phyloP scores from a whole-genome alignment of 2,329 filamentous ascomycete species.

The Neobulgaria alba region DNA sequence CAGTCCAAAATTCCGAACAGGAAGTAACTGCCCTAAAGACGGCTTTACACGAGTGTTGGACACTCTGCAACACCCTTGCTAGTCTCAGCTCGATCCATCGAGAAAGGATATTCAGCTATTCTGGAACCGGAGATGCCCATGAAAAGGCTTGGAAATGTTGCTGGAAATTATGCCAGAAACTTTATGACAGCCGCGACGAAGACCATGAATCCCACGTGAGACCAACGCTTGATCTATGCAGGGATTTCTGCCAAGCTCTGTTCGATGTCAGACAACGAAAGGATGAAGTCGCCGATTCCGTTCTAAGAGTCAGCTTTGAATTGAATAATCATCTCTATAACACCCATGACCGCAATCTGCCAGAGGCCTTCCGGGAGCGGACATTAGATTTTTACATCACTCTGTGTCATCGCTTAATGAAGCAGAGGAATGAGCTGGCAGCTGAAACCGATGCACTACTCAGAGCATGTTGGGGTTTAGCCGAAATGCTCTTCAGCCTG shows the following conservation, averaged over 20 bases:
- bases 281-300: conserved; percentile 74
- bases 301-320: conserved; percentile 87
- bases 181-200: conserved; percentile 75
- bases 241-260: conserved; percentile 84
- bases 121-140: conserved; percentile 66
- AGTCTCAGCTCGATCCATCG: conserved; percentile 78
- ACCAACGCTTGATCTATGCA: conserved; percentile 75
- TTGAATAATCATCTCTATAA: conserved; percentile 94
- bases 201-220: conserved; percentile 59
- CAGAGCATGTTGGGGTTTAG: conserved; percentile 79
- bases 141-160: conserved; percentile 90
- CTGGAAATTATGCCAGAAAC: conserved; percentile 83
- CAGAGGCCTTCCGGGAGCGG: conserved; percentile 78
- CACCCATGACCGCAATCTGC: conserved; percentile 75
- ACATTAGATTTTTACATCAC: conserved; percentile 94
- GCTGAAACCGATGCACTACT: conserved; percentile 80
- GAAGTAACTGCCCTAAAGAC: conserved; percentile 62
- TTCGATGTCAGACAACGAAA: conserved; percentile 77
- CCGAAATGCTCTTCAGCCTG: conserved; percentile 87
- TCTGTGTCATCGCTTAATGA: conserved; percentile 91
- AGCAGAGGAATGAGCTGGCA: conserved; percentile 69
- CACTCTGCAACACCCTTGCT: conserved; percentile 81
- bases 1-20: conserved; percentile 39
- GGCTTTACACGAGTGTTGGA: conserved; percentile 86
- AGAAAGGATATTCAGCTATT: conserved; percentile 67